Conservation (phyloP, 2,329 filamentous ascomycete species). For the Ophiostoma himal-ulmi region DNA sequence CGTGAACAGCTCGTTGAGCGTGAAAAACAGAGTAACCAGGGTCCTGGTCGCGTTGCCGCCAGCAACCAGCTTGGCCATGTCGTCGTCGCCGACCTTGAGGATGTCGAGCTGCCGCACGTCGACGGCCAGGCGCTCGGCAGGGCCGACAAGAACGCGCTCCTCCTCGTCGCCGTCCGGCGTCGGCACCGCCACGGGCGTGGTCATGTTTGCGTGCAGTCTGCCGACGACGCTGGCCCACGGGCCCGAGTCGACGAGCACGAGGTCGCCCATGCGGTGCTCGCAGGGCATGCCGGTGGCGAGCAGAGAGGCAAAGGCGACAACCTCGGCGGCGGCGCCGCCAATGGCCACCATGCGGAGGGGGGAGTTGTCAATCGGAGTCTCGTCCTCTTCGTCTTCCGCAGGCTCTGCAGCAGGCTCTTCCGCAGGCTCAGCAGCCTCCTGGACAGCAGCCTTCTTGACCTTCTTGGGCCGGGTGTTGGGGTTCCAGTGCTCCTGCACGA, state of each 20-base stretch:
- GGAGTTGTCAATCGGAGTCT: neutral
- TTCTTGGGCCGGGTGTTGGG: neutral
- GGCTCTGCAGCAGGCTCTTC: neutral
- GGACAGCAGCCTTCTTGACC: slow-evolving; percentile 6
- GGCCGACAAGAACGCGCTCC: slow-evolving; percentile 34
- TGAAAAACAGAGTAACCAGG: slow-evolving; percentile 83
- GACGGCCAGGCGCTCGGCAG: slow-evolving; percentile 35
- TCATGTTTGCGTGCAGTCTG: slow-evolving; percentile 51
- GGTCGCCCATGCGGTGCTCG: slow-evolving; percentile 31
- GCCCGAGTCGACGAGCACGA: slow-evolving; percentile 74
- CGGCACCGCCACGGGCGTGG: slow-evolving; percentile 30
- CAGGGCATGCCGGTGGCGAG: slow-evolving; percentile 29
- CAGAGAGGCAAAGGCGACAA: slow-evolving; percentile 49
- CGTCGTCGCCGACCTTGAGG: slow-evolving; percentile 37
- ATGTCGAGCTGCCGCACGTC: slow-evolving; percentile 46
- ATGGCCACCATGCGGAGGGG: slow-evolving; percentile 30
- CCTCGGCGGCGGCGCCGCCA: slow-evolving; percentile 57
- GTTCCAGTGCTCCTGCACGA: slow-evolving; percentile 22
- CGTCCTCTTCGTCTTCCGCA: neutral
- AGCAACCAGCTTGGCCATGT: slow-evolving; percentile 33
- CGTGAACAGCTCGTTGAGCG: slow-evolving; percentile 89
- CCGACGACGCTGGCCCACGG: slow-evolving; percentile 63
- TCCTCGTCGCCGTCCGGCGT: slow-evolving; percentile 33
- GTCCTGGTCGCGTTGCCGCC: slow-evolving; percentile 33
- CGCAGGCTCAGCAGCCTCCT: neutral